Evolutionary conservation across 2,329 filamentous ascomycete species (phyloP).

Genomic region (Leptosphaerulina australis): DNA sequence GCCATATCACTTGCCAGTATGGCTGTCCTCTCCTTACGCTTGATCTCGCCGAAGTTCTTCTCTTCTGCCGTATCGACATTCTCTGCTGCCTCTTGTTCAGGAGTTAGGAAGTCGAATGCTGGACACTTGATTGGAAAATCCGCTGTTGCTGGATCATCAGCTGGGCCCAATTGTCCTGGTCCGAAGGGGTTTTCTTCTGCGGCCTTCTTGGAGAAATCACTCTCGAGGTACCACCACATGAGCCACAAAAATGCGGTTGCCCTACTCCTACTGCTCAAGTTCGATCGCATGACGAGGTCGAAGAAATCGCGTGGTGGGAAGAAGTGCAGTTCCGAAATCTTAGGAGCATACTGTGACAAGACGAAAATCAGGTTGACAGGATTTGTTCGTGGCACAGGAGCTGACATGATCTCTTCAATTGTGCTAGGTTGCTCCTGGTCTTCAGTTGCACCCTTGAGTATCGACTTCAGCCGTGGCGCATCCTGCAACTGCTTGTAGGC

Average conservation of each 20-base stretch:
- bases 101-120: slow-evolving; percentile 66
- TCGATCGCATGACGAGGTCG: slow-evolving; percentile 91
- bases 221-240: slow-evolving; percentile 99
- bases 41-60: slow-evolving; percentile 71
- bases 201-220: slow-evolving; percentile 87
- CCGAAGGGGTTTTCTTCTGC: slow-evolving; percentile 93
- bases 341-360: slow-evolving; percentile 85
- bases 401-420: slow-evolving; percentile 78
- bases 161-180: slow-evolving; percentile 49
- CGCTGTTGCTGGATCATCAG: slow-evolving; percentile 47
- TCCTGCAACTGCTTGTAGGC: slow-evolving; percentile 98
- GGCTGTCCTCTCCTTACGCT: slow-evolving; percentile 72
- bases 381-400: slow-evolving; percentile 79
- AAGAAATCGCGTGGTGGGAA: slow-evolving; percentile 86
- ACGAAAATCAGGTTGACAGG: slow-evolving; percentile 97
- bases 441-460: slow-evolving; percentile 94
- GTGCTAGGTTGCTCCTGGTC: slow-evolving; percentile 84
- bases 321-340: slow-evolving; percentile 93
- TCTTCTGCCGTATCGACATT: slow-evolving; percentile 77
- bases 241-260: slow-evolving; percentile 93
- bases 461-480: slow-evolving; percentile 93
- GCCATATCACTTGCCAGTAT: slow-evolving; percentile 78
- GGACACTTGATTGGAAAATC: slow-evolving; percentile 66
- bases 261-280: slow-evolving; percentile 79
- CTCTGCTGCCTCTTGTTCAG: slow-evolving; percentile 69